Percentiles rank a stretch among this genome's conserved stretches.
These are phyloP conservation scores for Apiospora marii DNA, from an alignment of 2,329 filamentous ascomycete genomes.

Conservation along the genomic window DNA sequence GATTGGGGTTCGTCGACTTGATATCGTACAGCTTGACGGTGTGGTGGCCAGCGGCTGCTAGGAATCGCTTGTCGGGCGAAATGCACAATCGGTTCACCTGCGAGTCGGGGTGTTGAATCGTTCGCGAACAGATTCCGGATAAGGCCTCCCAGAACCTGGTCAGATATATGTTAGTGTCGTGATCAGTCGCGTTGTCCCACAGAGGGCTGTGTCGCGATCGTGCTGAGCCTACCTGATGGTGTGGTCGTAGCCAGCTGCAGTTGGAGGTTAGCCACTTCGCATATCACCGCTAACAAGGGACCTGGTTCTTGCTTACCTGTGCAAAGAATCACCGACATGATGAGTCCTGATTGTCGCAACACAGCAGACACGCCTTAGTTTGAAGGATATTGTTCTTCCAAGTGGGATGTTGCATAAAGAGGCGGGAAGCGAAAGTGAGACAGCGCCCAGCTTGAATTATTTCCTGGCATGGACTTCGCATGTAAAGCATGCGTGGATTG, in stretches of 20 bases:
- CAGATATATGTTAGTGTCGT: slow-evolving; percentile 19
- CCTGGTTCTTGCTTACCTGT: slow-evolving; percentile 1
- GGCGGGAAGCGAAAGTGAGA: neutral
- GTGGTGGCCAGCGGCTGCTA: slow-evolving; percentile 81
- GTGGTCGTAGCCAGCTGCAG: slow-evolving; percentile 67
- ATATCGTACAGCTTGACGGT: slow-evolving; percentile 98
- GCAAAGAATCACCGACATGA: slow-evolving; percentile 25
- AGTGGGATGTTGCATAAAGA: neutral
- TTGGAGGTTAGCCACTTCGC: slow-evolving; percentile 6
- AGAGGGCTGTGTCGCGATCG: neutral
- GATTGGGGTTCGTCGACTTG: slow-evolving; percentile 96
- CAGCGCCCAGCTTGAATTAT: neutral
- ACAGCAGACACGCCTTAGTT: neutral
- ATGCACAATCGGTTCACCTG: slow-evolving; percentile 99
- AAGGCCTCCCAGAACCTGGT: slow-evolving; percentile 96
- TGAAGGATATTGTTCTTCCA: neutral
- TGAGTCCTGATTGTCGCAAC: neutral
- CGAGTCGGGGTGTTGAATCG: slow-evolving; percentile 96
- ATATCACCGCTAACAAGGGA: neutral
- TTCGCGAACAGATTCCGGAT: slow-evolving; percentile 96
- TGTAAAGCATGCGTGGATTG: neutral
- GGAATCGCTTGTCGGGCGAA: slow-evolving; percentile 95
- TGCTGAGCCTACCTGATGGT: slow-evolving; percentile 61
- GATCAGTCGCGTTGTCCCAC: neutral
- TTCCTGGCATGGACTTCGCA: neutral